Percentiles rank a stretch among this genome's conserved stretches.
phyloP scores from a whole-genome alignment of 768 basidiomycete species.

The Porphyrellus cyaneotinctus region DNA sequence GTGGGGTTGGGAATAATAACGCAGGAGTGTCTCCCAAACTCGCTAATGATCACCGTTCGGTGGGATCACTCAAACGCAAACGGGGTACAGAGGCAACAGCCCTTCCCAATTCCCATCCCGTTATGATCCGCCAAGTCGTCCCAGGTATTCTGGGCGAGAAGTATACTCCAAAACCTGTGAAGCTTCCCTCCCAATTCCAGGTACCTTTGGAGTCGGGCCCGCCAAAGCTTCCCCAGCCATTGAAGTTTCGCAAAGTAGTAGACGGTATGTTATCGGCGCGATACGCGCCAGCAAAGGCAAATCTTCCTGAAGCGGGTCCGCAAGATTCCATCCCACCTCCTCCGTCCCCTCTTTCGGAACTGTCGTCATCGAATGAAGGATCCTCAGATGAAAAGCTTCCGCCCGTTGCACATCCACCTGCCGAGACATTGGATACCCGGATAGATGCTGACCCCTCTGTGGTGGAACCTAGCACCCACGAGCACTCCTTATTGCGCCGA shows the following conservation, averaged over 20 bases:
- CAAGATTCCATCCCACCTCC: slow-evolving; percentile 1
- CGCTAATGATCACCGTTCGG: slow-evolving; percentile 6
- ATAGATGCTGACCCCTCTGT: slow-evolving; percentile 8
- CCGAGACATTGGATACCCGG: neutral
- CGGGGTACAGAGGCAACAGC: slow-evolving; percentile 16
- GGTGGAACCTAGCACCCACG: neutral
- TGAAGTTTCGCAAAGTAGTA: slow-evolving; percentile 40
- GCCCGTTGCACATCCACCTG: neutral
- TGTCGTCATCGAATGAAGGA: slow-evolving; percentile 22
- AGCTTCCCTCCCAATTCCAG: slow-evolving; percentile 10
- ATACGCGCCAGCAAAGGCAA: slow-evolving; percentile 21
- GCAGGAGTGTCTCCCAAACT: slow-evolving; percentile 7
- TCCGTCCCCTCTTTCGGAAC: slow-evolving; percentile 22
- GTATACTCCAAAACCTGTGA: slow-evolving; percentile 24
- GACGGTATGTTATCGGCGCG: slow-evolving; percentile 34
- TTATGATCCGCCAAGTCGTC: slow-evolving; percentile 36
- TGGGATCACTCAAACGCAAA: slow-evolving; percentile 32
- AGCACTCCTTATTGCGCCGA: slow-evolving; percentile 14
- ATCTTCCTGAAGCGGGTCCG: slow-evolving; percentile 3
- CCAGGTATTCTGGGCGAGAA: slow-evolving; percentile 32
- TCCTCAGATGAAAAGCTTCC: slow-evolving; percentile 1
- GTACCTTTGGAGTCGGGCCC: slow-evolving; percentile 15
- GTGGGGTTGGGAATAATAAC: slow-evolving; percentile 4
- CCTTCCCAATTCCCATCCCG: slow-evolving; percentile 22
- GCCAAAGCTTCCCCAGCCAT: slow-evolving; percentile 23